Conservation (phyloP, 2,329 filamentous ascomycete species). For the Venturia nashicola region DNA sequence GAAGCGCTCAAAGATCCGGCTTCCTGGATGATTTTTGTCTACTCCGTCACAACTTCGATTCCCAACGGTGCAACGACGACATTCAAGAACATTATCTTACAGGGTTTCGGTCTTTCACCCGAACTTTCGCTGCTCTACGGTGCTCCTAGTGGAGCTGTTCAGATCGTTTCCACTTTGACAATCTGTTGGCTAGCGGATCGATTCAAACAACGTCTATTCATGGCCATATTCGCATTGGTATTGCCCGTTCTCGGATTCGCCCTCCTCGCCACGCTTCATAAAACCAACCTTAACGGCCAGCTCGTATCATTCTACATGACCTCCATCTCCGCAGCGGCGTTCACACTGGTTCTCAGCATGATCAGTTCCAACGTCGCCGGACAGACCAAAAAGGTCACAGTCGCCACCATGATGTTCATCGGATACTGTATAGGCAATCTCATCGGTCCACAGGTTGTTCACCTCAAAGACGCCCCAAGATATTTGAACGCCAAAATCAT, state of each 20-base stretch:
- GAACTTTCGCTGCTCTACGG: constrained; percentile 13
- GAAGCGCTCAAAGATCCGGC: constrained; percentile 1
- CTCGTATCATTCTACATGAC: constrained; percentile 13
- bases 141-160: constrained; percentile 15
- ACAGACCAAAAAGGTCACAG: constrained; percentile 14
- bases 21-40: background rate
- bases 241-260: constrained; percentile 7
- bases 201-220: background rate
- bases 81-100: background rate
- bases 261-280: background rate
- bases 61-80: background rate
- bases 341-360: constrained; percentile 10
- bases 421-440: constrained; percentile 1
- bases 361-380: constrained; percentile 14
- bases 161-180: background rate
- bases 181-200: background rate
- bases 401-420: constrained; percentile 13
- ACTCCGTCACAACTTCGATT: background rate
- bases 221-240: background rate
- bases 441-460: constrained; percentile 1
- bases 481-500: background rate
- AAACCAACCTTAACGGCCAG: background rate
- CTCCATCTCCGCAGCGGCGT: constrained; percentile 14
- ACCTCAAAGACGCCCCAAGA: background rate
- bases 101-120: background rate